These are phyloP conservation scores for Syncephalastrum racemosum DNA, from an alignment of 371 early-diverging fungal genomes.

Conservation along the genomic window DNA sequence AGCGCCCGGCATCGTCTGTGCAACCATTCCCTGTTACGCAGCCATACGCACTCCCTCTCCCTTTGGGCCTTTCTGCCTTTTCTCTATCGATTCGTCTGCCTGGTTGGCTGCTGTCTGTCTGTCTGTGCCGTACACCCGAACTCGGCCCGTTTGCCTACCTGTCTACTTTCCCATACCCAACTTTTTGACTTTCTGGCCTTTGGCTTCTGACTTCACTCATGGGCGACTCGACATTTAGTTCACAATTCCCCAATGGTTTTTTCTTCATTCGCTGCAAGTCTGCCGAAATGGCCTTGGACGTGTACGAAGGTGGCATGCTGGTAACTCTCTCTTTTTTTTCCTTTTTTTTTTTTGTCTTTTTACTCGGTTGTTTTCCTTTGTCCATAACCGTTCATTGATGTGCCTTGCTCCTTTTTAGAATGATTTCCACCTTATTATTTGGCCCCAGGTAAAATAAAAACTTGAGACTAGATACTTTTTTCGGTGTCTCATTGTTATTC, in stretches of 20 bases:
- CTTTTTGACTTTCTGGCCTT: too few species aligned
- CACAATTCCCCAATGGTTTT: slow-evolving; percentile 41
- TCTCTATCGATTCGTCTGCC: too few species aligned
- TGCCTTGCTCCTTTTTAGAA: slow-evolving; percentile 23
- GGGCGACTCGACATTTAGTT: neutral
- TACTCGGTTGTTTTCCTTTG: neutral
- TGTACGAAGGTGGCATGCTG: slow-evolving; percentile 37
- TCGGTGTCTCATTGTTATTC: neutral
- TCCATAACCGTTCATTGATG: neutral
- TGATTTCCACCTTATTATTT: slow-evolving; percentile 46
- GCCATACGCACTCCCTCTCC: too few species aligned
- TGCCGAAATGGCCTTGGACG: slow-evolving; percentile 34
- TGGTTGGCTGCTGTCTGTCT: too few species aligned
- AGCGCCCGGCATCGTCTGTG: too few species aligned
- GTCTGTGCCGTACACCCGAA: too few species aligned
- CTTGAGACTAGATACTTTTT: neutral
- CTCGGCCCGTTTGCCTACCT: too few species aligned
- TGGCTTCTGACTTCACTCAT: too few species aligned
- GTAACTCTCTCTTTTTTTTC: slow-evolving; percentile 18
- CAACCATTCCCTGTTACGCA: too few species aligned
- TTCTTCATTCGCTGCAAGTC: slow-evolving; percentile 44
- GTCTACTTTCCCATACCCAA: too few species aligned
- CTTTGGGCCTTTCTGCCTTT: too few species aligned
- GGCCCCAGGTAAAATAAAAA: slow-evolving; percentile 38
- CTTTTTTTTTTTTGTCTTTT: neutral